Conservation (phyloP, 495 filamentous ascomycete species). For the Tuber indicum region DNA sequence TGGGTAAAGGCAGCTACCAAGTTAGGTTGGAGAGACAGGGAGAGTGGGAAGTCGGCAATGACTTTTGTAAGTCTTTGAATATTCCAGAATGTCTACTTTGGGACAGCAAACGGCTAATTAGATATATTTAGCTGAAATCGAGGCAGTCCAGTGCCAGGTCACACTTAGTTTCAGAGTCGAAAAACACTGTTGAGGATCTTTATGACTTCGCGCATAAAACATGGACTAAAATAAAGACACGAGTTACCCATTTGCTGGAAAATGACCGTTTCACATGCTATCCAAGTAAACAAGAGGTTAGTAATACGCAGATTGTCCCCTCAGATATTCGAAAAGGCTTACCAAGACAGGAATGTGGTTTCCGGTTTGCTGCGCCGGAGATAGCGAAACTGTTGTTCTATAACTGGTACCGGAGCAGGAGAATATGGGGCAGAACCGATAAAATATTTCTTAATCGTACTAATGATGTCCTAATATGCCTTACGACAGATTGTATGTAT, state of each 20-base stretch:
- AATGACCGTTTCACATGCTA: background rate
- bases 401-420: background rate
- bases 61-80: too few relatives aligned
- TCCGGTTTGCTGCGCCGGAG: background rate
- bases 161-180: background rate
- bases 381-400: background rate
- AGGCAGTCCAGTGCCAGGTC: background rate
- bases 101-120: too few relatives aligned
- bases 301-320: background rate
- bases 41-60: too few relatives aligned
- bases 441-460: background rate
- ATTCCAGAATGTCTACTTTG: too few relatives aligned
- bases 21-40: too few relatives aligned
- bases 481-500: background rate
- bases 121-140: too few relatives aligned
- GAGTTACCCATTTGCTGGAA: background rate
- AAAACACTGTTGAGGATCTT: background rate
- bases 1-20: too few relatives aligned
- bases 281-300: background rate
- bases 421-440: background rate
- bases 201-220: background rate
- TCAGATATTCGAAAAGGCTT: too few relatives aligned
- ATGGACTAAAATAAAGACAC: background rate
- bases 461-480: background rate
- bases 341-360: background rate